Conservation (phyloP, 164 flowering plant genomes). For the Cinnamomum chago region DNA sequence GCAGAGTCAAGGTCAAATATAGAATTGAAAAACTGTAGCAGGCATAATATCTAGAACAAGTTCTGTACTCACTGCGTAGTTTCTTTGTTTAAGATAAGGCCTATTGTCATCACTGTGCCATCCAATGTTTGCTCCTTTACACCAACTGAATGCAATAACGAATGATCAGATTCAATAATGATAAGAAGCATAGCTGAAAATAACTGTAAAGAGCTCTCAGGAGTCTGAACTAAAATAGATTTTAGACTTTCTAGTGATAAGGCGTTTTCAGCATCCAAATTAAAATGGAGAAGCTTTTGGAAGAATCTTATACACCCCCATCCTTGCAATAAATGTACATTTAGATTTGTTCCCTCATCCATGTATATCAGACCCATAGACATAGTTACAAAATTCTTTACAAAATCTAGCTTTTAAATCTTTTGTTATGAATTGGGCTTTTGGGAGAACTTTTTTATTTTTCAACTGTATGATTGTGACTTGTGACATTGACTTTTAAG, state of each 20-base stretch:
- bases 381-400: too few species aligned
- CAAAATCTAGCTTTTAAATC: too few species aligned
- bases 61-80: conserved; percentile 57
- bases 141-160: conserved; percentile 55
- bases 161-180: neutral
- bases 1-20: neutral
- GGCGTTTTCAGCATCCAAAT: too few species aligned
- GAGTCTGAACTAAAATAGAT: neutral
- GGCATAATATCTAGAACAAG: neutral
- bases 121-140: conserved; percentile 87
- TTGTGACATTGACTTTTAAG: too few species aligned
- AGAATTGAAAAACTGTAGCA: conserved; percentile 4
- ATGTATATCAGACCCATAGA: too few species aligned
- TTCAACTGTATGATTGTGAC: too few species aligned
- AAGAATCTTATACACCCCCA: too few species aligned
- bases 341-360: too few species aligned
- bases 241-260: neutral
- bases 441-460: too few species aligned
- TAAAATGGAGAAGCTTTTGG: too few species aligned
- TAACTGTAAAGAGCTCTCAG: neutral
- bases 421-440: too few species aligned
- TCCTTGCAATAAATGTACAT: too few species aligned
- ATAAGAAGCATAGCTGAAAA: neutral
- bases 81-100: conserved; percentile 82
- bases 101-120: conserved; percentile 99